Evolutionary conservation across 169 alveolate species (phyloP).

Genomic region (Babesia bigemina): DNA sequence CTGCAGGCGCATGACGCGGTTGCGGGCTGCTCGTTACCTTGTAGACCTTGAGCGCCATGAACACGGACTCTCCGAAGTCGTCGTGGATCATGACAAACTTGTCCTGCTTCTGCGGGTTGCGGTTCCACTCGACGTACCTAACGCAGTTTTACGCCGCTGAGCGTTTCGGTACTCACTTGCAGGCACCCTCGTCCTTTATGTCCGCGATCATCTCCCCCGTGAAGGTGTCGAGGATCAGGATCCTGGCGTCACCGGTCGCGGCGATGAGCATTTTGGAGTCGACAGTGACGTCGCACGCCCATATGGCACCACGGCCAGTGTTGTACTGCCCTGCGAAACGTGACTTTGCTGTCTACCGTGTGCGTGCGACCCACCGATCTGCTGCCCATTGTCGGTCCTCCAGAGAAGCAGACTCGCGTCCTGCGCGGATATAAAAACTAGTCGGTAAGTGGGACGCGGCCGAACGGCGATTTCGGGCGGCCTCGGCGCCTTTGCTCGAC

Average conservation of each 20-base stretch:
- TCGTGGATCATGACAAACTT: constrained; percentile 83
- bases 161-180: constrained; percentile 75
- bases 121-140: constrained; percentile 87
- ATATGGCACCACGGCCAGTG: constrained; percentile 87
- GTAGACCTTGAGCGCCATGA: constrained; percentile 79
- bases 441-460: neutral
- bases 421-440: constrained; percentile 37
- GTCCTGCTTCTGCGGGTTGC: constrained; percentile 82
- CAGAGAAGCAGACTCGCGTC: constrained; percentile 80
- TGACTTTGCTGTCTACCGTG: constrained; percentile 1
- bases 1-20: constrained; percentile 20
- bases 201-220: constrained; percentile 79
- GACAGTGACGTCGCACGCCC: constrained; percentile 85
- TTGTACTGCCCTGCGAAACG: constrained; percentile 80
- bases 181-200: constrained; percentile 79
- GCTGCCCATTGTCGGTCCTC: constrained; percentile 82
- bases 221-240: constrained; percentile 80
- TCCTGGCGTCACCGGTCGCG: constrained; percentile 86
- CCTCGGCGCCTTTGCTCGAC: neutral
- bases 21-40: constrained; percentile 61
- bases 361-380: constrained; percentile 71
- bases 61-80: constrained; percentile 75
- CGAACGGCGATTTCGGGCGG: neutral
- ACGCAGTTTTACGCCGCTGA: constrained; percentile 19
- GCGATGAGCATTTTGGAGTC: constrained; percentile 81